phyloP scores from a whole-genome alignment of 148 eudicot species.

The Drosera capensis region DNA sequence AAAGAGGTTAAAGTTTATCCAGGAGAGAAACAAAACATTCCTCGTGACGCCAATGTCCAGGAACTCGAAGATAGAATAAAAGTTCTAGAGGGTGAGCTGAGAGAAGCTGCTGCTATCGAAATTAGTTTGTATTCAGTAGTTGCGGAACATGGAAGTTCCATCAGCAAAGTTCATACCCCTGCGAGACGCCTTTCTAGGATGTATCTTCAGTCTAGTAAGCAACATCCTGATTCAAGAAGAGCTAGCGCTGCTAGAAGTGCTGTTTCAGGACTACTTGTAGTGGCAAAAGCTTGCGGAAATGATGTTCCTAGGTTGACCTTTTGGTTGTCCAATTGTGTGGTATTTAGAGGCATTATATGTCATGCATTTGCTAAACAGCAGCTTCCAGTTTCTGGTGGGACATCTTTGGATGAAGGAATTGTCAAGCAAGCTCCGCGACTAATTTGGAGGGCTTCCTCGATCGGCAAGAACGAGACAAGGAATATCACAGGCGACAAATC shows the following conservation, averaged over 20 bases:
- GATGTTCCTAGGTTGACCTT: constrained; percentile 76
- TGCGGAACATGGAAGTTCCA: constrained; percentile 95
- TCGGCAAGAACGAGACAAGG: constrained; percentile 17
- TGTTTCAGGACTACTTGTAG: constrained; percentile 68
- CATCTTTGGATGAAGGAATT: constrained; percentile 36
- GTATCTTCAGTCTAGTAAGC: constrained; percentile 60
- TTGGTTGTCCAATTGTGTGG: background rate
- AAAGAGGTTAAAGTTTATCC: constrained; percentile 23
- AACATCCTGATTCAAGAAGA: constrained; percentile 29
- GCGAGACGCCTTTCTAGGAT: constrained; percentile 92
- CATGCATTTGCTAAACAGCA: background rate
- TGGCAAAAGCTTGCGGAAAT: constrained; percentile 95
- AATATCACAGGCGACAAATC: constrained; percentile 10
- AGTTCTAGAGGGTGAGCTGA: constrained; percentile 67
- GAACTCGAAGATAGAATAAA: constrained; percentile 48
- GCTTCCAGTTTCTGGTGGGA: background rate
- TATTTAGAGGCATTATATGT: background rate
- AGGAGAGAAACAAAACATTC: constrained; percentile 21
- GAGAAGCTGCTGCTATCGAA: constrained; percentile 84
- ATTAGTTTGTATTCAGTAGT: constrained; percentile 68
- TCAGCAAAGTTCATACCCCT: constrained; percentile 82
- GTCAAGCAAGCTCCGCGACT: constrained; percentile 26
- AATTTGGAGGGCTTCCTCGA: constrained; percentile 36
- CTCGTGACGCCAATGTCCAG: constrained; percentile 30
- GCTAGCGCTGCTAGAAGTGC: constrained; percentile 63